Evolutionary conservation across 495 filamentous ascomycete genomes (phyloP).

Genomic region (Daldinia concentrica): DNA sequence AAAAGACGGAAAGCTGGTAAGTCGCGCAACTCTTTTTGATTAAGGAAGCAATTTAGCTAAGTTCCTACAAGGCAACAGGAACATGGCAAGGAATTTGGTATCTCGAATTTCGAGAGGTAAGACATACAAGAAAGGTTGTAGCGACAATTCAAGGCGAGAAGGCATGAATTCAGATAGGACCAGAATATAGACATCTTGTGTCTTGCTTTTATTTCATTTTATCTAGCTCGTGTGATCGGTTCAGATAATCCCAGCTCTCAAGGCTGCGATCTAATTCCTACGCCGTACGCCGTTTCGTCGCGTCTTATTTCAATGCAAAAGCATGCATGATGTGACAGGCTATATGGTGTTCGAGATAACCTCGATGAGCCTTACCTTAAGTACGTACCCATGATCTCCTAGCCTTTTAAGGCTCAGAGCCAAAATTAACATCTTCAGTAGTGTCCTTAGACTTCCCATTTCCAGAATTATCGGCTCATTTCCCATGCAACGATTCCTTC

Average conservation of each 20-base stretch:
- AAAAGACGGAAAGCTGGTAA: slow-evolving; percentile 78
- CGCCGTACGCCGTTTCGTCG: slow-evolving; percentile 41
- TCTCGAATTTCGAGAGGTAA: slow-evolving; percentile 83
- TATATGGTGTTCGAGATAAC: background rate
- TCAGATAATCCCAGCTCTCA: background rate
- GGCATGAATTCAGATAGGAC: slow-evolving; percentile 47
- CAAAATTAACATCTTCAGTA: background rate
- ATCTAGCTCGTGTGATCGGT: slow-evolving; percentile 5
- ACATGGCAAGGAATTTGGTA: slow-evolving; percentile 92
- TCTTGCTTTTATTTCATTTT: slow-evolving; percentile 10
- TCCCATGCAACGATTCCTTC: background rate
- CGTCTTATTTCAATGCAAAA: background rate
- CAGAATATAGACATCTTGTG: background rate
- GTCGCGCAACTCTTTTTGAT: slow-evolving; percentile 39
- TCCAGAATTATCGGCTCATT: background rate
- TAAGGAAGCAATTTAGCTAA: slow-evolving; percentile 6
- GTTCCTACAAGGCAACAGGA: slow-evolving; percentile 52
- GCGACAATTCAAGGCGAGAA: slow-evolving; percentile 97
- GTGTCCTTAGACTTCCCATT: background rate
- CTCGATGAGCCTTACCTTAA: background rate
- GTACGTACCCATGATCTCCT: background rate
- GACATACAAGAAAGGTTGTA: slow-evolving; percentile 81
- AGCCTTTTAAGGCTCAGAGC: background rate
- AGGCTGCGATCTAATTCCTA: slow-evolving; percentile 10
- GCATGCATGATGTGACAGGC: background rate